Percentiles rank a stretch among this genome's conserved stretches.
Conservation (phyloP, 1,284 basidiomycete species). For the Ganoderma lingzhi region DNA sequence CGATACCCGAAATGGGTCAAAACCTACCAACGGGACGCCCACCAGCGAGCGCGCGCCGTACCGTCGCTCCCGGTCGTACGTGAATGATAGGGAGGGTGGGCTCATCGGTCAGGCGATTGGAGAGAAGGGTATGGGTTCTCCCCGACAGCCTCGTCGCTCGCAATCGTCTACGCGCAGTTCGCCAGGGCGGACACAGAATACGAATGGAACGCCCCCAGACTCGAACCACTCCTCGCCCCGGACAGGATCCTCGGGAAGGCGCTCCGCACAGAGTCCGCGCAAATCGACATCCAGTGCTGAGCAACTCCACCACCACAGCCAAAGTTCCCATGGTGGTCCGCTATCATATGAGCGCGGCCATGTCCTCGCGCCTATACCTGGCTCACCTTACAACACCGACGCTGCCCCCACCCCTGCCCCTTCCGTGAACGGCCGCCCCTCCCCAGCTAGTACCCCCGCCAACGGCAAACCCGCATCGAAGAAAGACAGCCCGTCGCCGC, state of each 20-base stretch:
- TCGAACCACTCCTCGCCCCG: conserved; percentile 23
- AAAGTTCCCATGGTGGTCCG: conserved; percentile 36
- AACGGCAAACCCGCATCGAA: conserved; percentile 33
- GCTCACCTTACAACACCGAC: conserved; percentile 63
- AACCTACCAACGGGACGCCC: conserved; percentile 41
- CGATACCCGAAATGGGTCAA: conserved; percentile 20
- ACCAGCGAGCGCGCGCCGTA: conserved; percentile 37
- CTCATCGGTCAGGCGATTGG: conserved; percentile 6
- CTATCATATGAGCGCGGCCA: conserved; percentile 43
- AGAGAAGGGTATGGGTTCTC: conserved; percentile 11
- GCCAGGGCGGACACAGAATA: conserved; percentile 36
- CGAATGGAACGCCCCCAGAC: conserved; percentile 33
- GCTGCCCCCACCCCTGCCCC: conserved; percentile 53
- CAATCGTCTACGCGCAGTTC: conserved; percentile 40
- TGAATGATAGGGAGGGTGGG: conserved; percentile 32
- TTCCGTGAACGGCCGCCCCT: conserved; percentile 32
- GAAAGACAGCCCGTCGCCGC: conserved; percentile 40
- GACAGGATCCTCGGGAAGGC: conserved; percentile 28
- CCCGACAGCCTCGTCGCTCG: conserved; percentile 32
- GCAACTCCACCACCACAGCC: conserved; percentile 29
- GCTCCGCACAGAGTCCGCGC: conserved; percentile 23
- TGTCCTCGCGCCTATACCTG: conserved; percentile 66
- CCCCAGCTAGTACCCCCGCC: conserved; percentile 30
- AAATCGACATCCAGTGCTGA: conserved; percentile 32
- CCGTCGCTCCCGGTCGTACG: conserved; percentile 38